A percentile compares a stretch with the other conserved stretches of the same genome.
These are phyloP conservation scores for Penicillium bovifimosum DNA, from an alignment of 495 filamentous ascomycete species.

Conservation along the genomic window DNA sequence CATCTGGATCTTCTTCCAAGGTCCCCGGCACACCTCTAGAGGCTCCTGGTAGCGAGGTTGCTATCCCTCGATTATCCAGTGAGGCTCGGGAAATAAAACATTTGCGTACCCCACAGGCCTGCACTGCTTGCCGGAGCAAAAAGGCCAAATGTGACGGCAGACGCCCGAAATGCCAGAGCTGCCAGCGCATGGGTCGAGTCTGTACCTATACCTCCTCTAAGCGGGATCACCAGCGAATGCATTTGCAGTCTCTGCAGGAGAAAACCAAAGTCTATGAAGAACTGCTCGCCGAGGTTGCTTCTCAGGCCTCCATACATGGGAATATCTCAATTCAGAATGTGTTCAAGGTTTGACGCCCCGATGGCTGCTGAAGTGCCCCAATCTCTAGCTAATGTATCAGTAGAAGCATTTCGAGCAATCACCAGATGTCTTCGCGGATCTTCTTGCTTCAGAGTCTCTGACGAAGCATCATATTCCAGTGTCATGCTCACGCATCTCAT, in stretches of 20 bases:
- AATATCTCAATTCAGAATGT: background rate
- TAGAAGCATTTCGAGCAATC: background rate
- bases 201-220: constrained; percentile 16
- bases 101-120: constrained; percentile 29
- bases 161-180: constrained; percentile 21
- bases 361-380: background rate
- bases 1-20: background rate
- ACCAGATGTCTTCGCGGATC: background rate
- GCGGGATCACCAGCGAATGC: background rate
- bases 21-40: too few species aligned
- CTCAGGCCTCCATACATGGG: background rate
- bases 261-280: background rate
- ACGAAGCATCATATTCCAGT: constrained; percentile 5
- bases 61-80: background rate
- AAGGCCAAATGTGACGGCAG: constrained; percentile 40
- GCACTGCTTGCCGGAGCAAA: constrained; percentile 32
- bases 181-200: background rate
- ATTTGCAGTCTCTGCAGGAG: background rate
- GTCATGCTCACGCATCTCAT: constrained; percentile 11
- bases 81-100: background rate
- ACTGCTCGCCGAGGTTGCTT: background rate
- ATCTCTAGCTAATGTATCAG: background rate
- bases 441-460: constrained; percentile 3
- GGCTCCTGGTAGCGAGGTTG: background rate
- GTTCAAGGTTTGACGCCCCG: background rate